Base-by-base conservation (phyloP, 306 rosid species). In the Ceratonia siliqua region DNA sequence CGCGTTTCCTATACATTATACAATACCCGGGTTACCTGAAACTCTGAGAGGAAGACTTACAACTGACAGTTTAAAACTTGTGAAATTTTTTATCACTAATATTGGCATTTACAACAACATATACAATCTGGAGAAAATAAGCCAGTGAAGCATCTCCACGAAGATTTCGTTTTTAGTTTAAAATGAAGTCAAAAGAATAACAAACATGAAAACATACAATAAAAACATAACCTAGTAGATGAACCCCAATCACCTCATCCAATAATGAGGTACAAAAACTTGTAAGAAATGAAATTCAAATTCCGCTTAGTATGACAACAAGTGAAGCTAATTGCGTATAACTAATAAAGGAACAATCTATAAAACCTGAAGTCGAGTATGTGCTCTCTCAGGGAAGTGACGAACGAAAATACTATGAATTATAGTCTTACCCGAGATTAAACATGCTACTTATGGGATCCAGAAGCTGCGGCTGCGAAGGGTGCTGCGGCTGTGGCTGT, bases 381-480 rank as follows among this genome's bases (percentile, higher is more conserved):
- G 27, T 8, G 25, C 11, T 66, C 21, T 36, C 27, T 17, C 24
- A 5, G 2, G 17, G 8, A 65, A 64, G 15, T 46, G 18, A 38
- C 2, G 42, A 30, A 27, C 33, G 18, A 73, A 45, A 33, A 78
- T 64, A 36, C 32, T 36, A 32, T 35, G 14, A 35, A 12, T 24
- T 33, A 2, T 28, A n/a, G 27, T 30, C 81, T 77, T 86, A 95
- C 99, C 99, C 98, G 24, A 95, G 79, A 78, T 95, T 92, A 39
- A 95, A 91, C 85, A 86, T 92, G 92, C 86, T 79, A 61, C 85
- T 95, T 53, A 95, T 91, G 38, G 99, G 96, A 79, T 95, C 99
- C 68, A 95, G 83, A 75, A 92, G 88, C 85, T 89, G 99, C 9
- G 88, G 93, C 76, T 91, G 98, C 43, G 77, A 86, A 35, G 82